These are phyloP conservation scores for Huiozyma sinensis DNA, from an alignment of 805 yeast species.

Conservation along the genomic window DNA sequence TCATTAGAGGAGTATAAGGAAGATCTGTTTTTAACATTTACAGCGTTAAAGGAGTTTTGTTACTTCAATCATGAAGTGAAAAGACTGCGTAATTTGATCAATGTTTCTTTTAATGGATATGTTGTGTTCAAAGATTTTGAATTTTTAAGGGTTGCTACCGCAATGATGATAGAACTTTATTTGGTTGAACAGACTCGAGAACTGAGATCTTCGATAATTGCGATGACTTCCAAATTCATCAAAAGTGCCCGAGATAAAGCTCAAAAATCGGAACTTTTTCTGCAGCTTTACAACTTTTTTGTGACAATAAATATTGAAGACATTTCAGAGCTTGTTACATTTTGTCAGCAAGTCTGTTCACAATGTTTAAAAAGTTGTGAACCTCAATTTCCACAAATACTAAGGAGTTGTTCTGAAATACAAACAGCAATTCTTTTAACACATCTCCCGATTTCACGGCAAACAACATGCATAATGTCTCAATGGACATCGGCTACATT, in stretches of 20 bases:
- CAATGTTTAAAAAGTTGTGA: conserved; percentile 5
- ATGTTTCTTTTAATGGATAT: conserved; percentile 21
- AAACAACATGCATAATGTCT: not conserved
- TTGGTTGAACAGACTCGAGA: conserved; percentile 1
- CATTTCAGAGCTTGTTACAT: conserved; percentile 7
- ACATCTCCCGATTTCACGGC: not conserved
- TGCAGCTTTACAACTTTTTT: conserved; percentile 14
- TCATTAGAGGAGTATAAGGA: not conserved
- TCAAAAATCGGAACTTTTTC: conserved; percentile 10
- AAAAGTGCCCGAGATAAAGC: conserved; percentile 5
- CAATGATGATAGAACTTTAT: conserved; percentile 7
- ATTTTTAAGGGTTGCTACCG: conserved; percentile 9
- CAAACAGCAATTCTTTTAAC: conserved; percentile 18
- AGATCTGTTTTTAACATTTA: conserved; percentile 3
- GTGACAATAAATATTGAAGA: conserved; percentile 4
- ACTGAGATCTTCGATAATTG: conserved; percentile 1
- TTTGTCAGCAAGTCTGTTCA: conserved; percentile 8
- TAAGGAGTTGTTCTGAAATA: conserved; percentile 16
- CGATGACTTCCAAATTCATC: conserved; percentile 17
- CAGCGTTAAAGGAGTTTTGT: conserved; percentile 11
- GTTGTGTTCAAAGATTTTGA: conserved; percentile 8
- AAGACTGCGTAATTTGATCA: conserved; percentile 20
- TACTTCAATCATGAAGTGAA: conserved; percentile 11
- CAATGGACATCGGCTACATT: not conserved
- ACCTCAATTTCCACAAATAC: not conserved